Evolutionary conservation across 768 basidiomycete genomes (phyloP), one percentile per base, ranked within the genome.

Genomic region (Melanogaster broomeanus): DNA sequence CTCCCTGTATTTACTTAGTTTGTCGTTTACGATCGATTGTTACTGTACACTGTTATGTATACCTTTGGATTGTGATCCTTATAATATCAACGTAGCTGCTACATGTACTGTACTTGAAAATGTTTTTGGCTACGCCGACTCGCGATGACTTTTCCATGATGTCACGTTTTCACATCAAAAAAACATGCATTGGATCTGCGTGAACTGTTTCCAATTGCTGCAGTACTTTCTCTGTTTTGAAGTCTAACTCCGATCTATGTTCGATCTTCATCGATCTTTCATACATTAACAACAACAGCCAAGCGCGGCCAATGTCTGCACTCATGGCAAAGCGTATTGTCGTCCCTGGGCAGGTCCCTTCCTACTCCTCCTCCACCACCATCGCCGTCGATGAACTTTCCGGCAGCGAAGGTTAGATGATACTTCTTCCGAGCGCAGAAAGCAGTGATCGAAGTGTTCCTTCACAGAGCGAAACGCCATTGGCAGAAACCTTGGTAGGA

Each of bases 371-470:
- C 30, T 10, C 30, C 30, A 12, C 10, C 30, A 10, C 12, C 10
- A 30, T 9, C 12, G 10, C 30, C 13, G 15, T 27, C 33, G 33
- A n/a, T 37, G 35, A n/a, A n/a, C n/a, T n/a, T n/a, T n/a, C n/a
- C 7, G n/a, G 5, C 58, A 63, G n/a, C n/a, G n/a, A n/a, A n/a
- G 61, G 63, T 64, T 37, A 49, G 64, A 50, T 38, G 24, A 21
- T 18, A 40, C 35, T 55, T 42, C 41, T 40, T 18, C 25, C 11
- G 15, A 33, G 34, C 41, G 21, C 42, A 39, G 49, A 49, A 42
- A 45, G 5, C 12, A 49, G 18, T 42, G 39, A 60, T 42, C 24
- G 39, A 28, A 38, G n/a, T n/a, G n/a, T n/a, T 43, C 48, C 31
- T 19, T 33, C 0, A 27, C 52, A 64, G 64, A 51, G 33, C 64